Evolutionary conservation across 2,329 filamentous ascomycete species (phyloP), one percentile per base, ranked within the genome.

Genomic region (Pseudogymnoascus sp.): DNA sequence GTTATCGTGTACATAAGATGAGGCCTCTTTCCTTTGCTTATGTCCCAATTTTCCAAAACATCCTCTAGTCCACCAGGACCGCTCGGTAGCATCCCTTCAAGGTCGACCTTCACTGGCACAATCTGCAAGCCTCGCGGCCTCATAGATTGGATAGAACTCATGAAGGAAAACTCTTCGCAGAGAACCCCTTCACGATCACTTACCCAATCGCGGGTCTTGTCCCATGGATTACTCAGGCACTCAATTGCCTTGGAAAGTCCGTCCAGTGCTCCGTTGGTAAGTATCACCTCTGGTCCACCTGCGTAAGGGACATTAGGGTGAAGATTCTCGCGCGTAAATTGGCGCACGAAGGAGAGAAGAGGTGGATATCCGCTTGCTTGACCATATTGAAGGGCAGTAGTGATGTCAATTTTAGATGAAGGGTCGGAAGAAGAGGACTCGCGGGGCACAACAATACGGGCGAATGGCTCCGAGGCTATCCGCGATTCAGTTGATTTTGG

Each of bases 1-100:
- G 90, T 93, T 67, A 97, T 89, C 1, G 91, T 96, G 74, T 97
- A 97, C 79, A 97, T 82, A 67, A 97, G 73, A 74, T 93, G 89
- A 42, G 93, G 93, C 64, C 89, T 82, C 71, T 85, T 87, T 0
- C 93, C 93, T 69, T 82, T 87, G 42, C 79, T 79, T 56, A 80
- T 79, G 73, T 97, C 89, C 93, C 93, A 97, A 69, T 89, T 91
- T 62, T 86, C 83, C 31, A 97, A 78, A 1, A 96, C 85, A 69
- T 96, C 88, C 64, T 86, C 80, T 66, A 97, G 77, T 1, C 91
- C 88, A 28, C 90, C 90, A 5, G 84, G 81, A 0, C 92, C 92
- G 21, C 82, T 78, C 0, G 86, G 85, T n/a, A 84, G 68, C 89
- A 97, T 95, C 21, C 93, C 93, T 68, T 90, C 83, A 3, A 82